Base-by-base conservation (phyloP, 257 asterid species). In the Solanum etuberosum region DNA sequence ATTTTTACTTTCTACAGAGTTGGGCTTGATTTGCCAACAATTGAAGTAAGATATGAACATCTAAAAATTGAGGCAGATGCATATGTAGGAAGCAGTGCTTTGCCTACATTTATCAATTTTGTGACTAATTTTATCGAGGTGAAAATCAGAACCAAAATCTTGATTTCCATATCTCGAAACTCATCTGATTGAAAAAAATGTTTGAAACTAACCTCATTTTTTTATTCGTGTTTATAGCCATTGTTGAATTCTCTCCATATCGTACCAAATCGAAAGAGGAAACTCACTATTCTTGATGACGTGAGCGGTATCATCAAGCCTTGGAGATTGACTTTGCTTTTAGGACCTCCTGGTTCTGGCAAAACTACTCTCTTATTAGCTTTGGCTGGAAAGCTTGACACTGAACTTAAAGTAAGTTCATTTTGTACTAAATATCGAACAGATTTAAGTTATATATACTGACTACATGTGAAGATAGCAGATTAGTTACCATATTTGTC, bases 271-370 rank as follows among this genome's bases (percentile, higher is more conserved):
- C 23, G 72, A 32, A 83, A 51, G 65, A 87, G 70, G 67, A 57
- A 71, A 32, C 57, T 87, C 29, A 72, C 89, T 16, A 87, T 87
- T 31, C 89, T 87, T 34, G 43, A 71, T 5, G 93, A 92, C 86
- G 93, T 92, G 4, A 94, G 96, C 83, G 98, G 96, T 15, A 83
- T 92, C 84, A 91, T 94, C 88, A 93, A 92, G 76, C 98, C 98
- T 6, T 78, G 96, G 88, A 91, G 95, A 88, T 48, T 80, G 42
- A 80, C 68, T 29, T 48, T 80, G 42, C 68, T 80, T 46, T 48
- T 80, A 20, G 85, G 85, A 16, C 85, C 85, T 80, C 85, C 85
- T 46, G 85, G 42, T 80, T 46, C 68, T 18, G 68, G 85, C 27
- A 80, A 80, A 48, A 80, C 68, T 89, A 84, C 93, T 0, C 92